These are phyloP conservation scores for Narthecium ossifragum DNA, from an alignment of 106 monocot genomes.

Conservation along the genomic window DNA sequence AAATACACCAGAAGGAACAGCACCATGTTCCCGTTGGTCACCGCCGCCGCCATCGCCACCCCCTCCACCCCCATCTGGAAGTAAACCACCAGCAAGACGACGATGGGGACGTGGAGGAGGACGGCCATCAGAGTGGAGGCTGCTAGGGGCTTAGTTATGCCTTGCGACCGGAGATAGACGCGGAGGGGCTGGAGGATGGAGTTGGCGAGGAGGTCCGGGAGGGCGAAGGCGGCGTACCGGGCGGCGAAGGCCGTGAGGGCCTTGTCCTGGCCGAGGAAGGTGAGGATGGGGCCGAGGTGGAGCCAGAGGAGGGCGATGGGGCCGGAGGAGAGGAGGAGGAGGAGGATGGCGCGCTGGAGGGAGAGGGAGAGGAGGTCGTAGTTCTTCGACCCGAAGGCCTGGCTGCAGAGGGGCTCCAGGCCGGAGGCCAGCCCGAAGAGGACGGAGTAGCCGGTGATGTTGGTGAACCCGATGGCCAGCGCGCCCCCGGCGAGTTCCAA, in stretches of 20 bases:
- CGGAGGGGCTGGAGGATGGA: conserved; percentile 84
- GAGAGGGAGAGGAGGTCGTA: conserved; percentile 72
- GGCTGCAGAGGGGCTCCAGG: conserved; percentile 87
- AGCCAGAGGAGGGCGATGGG: conserved; percentile 84
- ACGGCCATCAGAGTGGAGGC: conserved; percentile 72
- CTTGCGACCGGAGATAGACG: conserved; percentile 86
- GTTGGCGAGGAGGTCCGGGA: conserved; percentile 61
- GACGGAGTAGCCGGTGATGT: conserved; percentile 98
- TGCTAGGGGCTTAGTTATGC: conserved; percentile 70
- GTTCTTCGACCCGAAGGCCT: conserved; percentile 78
- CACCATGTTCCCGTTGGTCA: conserved; percentile 39
- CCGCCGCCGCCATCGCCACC: no score
- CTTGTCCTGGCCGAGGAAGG: conserved; percentile 61
- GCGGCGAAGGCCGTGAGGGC: conserved; percentile 69
- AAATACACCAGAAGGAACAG: conserved; percentile 69
- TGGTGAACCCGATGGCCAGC: conserved; percentile 87
- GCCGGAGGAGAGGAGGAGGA: conserved; percentile 44
- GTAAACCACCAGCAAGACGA: background rate
- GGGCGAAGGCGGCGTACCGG: conserved; percentile 60
- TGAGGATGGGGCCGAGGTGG: conserved; percentile 57
- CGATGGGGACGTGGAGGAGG: conserved; percentile 32
- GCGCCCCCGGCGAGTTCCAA: conserved; percentile 89
- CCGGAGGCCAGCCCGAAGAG: conserved; percentile 86
- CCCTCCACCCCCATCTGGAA: no score
- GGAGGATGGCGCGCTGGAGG: conserved; percentile 72